Base-by-base conservation (phyloP, 805 yeast genomes). In the Lipomyces orientalis region DNA sequence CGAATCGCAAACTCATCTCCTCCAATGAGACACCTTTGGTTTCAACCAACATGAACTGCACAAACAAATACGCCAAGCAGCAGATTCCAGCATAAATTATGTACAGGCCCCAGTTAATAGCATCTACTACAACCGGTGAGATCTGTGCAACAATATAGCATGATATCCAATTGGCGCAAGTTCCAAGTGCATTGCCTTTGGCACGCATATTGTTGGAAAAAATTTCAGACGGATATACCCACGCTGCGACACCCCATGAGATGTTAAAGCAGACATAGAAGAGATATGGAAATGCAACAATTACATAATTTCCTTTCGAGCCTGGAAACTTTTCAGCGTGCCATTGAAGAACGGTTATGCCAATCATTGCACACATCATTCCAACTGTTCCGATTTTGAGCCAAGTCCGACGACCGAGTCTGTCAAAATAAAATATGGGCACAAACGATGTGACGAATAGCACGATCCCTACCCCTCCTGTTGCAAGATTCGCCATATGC, bases 121-220 rank as follows among this genome's bases (percentile, higher is more conserved):
- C 62, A 22, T 65, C 58, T 16, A 58, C 64, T 31, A 86, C 77
- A 29, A 64, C 68, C 1, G 88, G 88, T 19, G 89, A 85, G 76
- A 85, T 84, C 86, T 87, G 86, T 64, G 87, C 90, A 76, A 87
- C 85, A 46, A 88, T 87, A 71, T 85, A 87, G 78, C 86, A 86
- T 71, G 82, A 81, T 6, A 90, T 84, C 98, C 98, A 93, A 77
- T 93, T 93, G 7, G 96, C 86, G 0, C 97, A 97, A 0, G 97
- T 91, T 0, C 96, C 88, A 69, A 91, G 80, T 1, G 96, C 90
- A 0, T 97, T 95, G 66, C 97, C 97, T 73, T 91, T 90, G 2
- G 97, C 91, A 64, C 97, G 85, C 8, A 92, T 91, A 22, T 88
- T 82, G 71, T 90, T 85, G 0, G 97, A 97, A 62, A 93, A 84